phyloP scores from a whole-genome alignment of 805 yeast genomes.

The Peterozyma toletana region DNA sequence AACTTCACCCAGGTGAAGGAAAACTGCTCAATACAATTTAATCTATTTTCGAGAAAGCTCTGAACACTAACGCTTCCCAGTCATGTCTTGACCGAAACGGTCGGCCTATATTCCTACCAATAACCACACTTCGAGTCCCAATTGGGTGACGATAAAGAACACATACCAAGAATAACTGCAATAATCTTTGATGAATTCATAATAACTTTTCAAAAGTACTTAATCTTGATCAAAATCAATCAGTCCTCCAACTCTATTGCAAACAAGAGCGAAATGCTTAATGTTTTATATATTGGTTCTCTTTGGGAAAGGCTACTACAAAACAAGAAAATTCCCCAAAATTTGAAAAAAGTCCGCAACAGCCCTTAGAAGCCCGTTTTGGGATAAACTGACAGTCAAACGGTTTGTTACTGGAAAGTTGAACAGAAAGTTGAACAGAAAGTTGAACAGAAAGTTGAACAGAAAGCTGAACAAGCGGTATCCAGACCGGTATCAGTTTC shows the following conservation, averaged over 20 bases:
- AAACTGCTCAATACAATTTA: too few species aligned
- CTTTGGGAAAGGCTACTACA: background rate
- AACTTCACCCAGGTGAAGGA: too few species aligned
- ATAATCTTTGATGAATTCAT: constrained; percentile 8
- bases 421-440: too few species aligned
- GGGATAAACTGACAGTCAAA: too few species aligned
- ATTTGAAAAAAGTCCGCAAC: background rate
- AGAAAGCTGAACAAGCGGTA: background rate
- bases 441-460: too few species aligned
- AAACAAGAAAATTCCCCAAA: background rate
- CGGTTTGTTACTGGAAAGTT: too few species aligned
- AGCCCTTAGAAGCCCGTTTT: background rate
- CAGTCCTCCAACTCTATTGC: background rate
- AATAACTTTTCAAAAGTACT: background rate
- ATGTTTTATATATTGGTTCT: background rate
- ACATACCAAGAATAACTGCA: constrained; percentile 17
- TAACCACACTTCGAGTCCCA: too few species aligned
- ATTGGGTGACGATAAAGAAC: too few species aligned
- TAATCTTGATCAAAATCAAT: background rate
- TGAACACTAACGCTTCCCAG: too few species aligned
- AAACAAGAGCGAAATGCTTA: background rate
- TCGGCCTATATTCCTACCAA: too few species aligned
- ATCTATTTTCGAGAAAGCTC: too few species aligned
- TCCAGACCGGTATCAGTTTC: background rate
- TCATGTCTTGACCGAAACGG: too few species aligned